phyloP scores from a whole-genome alignment of 495 filamentous ascomycete genomes.

The Neohortaea acidophila region DNA sequence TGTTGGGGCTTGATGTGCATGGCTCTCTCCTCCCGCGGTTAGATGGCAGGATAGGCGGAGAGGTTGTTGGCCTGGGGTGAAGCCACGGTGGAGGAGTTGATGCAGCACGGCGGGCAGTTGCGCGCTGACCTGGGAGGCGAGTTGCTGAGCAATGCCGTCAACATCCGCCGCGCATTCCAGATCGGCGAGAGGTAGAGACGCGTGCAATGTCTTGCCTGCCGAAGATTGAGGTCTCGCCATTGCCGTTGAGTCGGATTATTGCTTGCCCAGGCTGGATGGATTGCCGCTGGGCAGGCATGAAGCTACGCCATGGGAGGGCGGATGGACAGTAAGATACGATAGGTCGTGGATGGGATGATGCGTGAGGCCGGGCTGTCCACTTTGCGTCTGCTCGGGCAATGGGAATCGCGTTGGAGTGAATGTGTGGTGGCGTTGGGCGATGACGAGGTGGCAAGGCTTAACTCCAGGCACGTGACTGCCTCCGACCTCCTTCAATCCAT shows the following conservation, averaged over 20 bases:
- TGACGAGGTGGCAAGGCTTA: no score
- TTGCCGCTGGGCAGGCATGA: no score
- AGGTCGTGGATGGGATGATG: no score
- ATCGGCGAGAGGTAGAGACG: neutral
- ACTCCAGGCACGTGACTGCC: no score
- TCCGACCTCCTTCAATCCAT: no score
- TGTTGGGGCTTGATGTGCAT: neutral
- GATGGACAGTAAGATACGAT: no score
- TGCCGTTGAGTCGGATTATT: neutral
- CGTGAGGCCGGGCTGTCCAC: no score
- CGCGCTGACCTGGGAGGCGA: constrained; percentile 6
- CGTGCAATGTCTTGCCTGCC: neutral
- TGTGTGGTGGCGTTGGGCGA: no score
- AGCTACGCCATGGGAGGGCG: no score
- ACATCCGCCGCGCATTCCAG: neutral
- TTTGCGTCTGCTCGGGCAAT: no score
- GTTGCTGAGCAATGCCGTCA: constrained; percentile 1
- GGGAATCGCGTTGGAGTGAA: no score
- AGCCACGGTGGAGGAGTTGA: constrained; percentile 2
- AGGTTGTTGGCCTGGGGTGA: neutral
- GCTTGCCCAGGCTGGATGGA: neutral
- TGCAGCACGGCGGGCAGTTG: constrained; percentile 1
- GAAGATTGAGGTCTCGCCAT: neutral
- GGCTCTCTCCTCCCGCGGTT: neutral
- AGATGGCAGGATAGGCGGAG: constrained; percentile 11